Evolutionary conservation across 2,329 filamentous ascomycete species (phyloP), one percentile per base, ranked within the genome.

Genomic region (Trichophyton simii): DNA sequence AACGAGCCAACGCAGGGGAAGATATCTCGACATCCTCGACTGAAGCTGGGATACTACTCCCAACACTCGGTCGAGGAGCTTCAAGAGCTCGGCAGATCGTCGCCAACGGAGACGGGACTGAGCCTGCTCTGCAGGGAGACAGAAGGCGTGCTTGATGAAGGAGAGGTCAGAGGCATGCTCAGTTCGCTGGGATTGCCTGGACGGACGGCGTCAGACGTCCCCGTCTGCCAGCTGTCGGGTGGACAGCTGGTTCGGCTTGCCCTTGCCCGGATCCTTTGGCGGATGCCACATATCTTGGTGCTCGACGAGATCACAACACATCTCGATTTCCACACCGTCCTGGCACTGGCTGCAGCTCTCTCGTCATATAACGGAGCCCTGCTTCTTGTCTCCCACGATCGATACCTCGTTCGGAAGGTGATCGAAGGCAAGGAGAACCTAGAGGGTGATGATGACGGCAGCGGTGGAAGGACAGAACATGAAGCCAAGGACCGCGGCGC

Each of bases 301-400:
- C 80, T 92, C 6, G 89, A 92, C 70, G 90, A 90, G 71, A 86
- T 90, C 25, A 94, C 89, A 5, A 92, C 89, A 0, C 90, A 95
- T 76, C 78, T 95, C 46, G 90, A 95, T 70, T 88, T 87, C 64
- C 84, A 94, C 73, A 92, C 87, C 0, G 88, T 92, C 25, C 82
- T 83, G 6, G 88, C 87, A 1, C 73, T 95, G 60, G 80, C 87
- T 0, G 79, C 82, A 25, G 87, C 86, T 1, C 71, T 95, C 64
- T 79, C 80, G 13, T 75, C 75, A 2, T 95, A 87, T 80, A 81
- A 85, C 61, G 89, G 89, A 0, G 89, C 88, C 0, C 80, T 94
- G 3, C 74, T 95, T 44, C 75, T 94, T 3, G 86, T 94, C 3
- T 90, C 85, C 41, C 90, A 95, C 75, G 89, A 95, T 71, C 80